Evolutionary conservation across 2,329 filamentous ascomycete species (phyloP).

Genomic region (Neurospora sp.): DNA sequence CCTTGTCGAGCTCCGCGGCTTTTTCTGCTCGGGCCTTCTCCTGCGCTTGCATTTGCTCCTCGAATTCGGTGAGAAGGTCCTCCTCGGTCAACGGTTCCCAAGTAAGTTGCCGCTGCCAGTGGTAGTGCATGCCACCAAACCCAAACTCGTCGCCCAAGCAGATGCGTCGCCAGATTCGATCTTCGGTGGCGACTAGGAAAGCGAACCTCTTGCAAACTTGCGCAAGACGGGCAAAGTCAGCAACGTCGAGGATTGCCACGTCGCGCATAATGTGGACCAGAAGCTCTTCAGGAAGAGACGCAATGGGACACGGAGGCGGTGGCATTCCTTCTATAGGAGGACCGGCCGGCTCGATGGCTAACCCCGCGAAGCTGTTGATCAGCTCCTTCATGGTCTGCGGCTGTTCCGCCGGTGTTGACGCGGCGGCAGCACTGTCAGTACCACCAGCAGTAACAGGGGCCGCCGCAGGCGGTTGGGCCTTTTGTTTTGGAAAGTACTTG

Average conservation of each 20-base stretch:
- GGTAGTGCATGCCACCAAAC: conserved; percentile 74
- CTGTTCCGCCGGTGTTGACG: conserved; percentile 30
- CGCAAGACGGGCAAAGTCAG: conserved; percentile 63
- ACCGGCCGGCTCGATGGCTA: conserved; percentile 57
- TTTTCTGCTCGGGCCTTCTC: background rate
- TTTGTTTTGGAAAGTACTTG: conserved; percentile 70
- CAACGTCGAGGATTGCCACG: conserved; percentile 64
- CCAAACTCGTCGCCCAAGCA: conserved; percentile 63
- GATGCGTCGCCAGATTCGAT: conserved; percentile 75
- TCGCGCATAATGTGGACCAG: conserved; percentile 67
- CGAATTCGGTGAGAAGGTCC: conserved; percentile 16
- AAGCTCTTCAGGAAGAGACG: conserved; percentile 71
- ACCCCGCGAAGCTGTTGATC: conserved; percentile 61
- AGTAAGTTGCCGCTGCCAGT: conserved; percentile 53
- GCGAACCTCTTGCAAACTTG: conserved; percentile 81
- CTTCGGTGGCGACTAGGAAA: conserved; percentile 74
- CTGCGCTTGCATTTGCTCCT: conserved; percentile 21
- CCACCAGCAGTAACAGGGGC: conserved; percentile 34
- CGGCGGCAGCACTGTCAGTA: conserved; percentile 41
- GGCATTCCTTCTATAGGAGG: conserved; percentile 63
- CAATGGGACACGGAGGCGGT: conserved; percentile 69
- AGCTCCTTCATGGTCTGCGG: conserved; percentile 55
- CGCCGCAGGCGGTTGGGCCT: conserved; percentile 10
- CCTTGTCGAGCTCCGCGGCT: background rate
- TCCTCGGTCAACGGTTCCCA: conserved; percentile 40